Percentiles rank a stretch among this genome's conserved stretches.
Evolutionary conservation across 495 filamentous ascomycete genomes (phyloP).

Genomic region (Diplogelasinospora grovesii): DNA sequence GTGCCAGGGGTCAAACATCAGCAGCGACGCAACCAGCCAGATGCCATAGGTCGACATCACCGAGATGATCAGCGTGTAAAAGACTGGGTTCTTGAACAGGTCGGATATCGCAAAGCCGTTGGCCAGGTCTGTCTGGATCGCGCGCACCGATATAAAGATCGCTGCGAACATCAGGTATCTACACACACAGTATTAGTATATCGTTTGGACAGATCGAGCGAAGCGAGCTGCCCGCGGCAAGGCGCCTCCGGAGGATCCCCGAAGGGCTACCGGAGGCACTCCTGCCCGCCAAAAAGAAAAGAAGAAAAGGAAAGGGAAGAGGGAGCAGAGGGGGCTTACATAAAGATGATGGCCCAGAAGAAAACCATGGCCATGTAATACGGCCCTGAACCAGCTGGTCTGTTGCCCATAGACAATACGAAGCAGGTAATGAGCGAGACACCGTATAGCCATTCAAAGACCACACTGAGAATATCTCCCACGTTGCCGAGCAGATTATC

Average conservation of each 20-base stretch:
- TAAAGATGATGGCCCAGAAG: conserved; percentile 95
- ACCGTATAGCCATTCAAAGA: conserved; percentile 96
- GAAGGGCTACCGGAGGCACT: too few relatives aligned
- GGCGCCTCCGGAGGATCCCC: too few relatives aligned
- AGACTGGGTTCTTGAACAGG: conserved; percentile 78
- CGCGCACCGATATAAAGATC: conserved; percentile 86
- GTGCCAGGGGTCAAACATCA: conserved; percentile 99
- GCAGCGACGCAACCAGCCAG: conserved; percentile 83
- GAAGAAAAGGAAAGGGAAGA: conserved; percentile 10
- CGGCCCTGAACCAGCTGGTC: conserved; percentile 87
- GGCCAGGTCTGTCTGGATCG: conserved; percentile 63
- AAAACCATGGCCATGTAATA: conserved; percentile 95
- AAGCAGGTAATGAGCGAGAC: conserved; percentile 90
- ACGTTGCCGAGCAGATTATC: conserved; percentile 59
- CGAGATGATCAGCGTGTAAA: conserved; percentile 90
- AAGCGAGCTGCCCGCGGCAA: background rate
- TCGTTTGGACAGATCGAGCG: too few relatives aligned
- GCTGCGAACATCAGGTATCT: conserved; percentile 92
- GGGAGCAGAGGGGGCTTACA: too few relatives aligned
- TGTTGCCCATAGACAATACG: conserved; percentile 88
- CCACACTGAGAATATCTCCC: conserved; percentile 73
- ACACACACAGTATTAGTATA: conserved; percentile 7
- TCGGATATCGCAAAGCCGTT: conserved; percentile 56
- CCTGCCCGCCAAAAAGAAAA: conserved; percentile 2
- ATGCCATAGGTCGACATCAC: conserved; percentile 88